Evolutionary conservation across 495 filamentous ascomycete species (phyloP).

Genomic region (Evernia prunastri): DNA sequence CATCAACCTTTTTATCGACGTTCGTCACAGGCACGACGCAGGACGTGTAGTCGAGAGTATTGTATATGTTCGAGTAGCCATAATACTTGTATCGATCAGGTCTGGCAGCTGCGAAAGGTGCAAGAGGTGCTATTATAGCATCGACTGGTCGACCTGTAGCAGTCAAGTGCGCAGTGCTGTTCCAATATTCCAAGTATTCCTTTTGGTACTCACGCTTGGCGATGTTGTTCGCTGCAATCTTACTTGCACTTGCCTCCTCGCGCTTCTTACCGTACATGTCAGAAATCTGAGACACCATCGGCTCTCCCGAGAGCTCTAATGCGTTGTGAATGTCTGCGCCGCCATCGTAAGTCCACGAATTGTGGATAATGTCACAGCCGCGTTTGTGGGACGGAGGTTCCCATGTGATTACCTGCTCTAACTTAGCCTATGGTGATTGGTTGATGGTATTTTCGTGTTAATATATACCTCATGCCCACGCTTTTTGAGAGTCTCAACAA

Average conservation of each 20-base stretch:
- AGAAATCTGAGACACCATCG: slow-evolving; percentile 37
- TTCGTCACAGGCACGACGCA: slow-evolving; percentile 53
- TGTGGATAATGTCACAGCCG: slow-evolving; percentile 31
- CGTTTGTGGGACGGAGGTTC: slow-evolving; percentile 45
- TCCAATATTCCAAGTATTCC: slow-evolving; percentile 65
- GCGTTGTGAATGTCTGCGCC: slow-evolving; percentile 40
- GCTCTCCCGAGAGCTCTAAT: slow-evolving; percentile 52
- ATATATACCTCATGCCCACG: slow-evolving; percentile 42
- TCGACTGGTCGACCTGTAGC: slow-evolving; percentile 52
- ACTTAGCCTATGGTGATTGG: neutral
- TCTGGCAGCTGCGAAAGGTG: slow-evolving; percentile 44
- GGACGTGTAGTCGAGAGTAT: slow-evolving; percentile 52
- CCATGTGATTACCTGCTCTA: slow-evolving; percentile 46
- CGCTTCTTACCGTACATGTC: slow-evolving; percentile 26
- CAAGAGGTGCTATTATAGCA: slow-evolving; percentile 44
- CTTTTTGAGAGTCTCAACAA: slow-evolving; percentile 43
- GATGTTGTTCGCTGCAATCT: slow-evolving; percentile 51
- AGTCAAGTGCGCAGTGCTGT: slow-evolving; percentile 47
- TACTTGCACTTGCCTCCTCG: slow-evolving; percentile 35
- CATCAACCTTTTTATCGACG: slow-evolving; percentile 49
- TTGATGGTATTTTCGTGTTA: neutral
- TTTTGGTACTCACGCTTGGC: slow-evolving; percentile 54
- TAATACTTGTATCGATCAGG: slow-evolving; percentile 42
- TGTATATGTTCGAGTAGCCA: slow-evolving; percentile 49
- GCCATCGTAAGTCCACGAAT: slow-evolving; percentile 43